A percentile compares a stretch with the other conserved stretches of the same genome.
phyloP scores from a whole-genome alignment of 495 filamentous ascomycete genomes.

The Penicillium lividum region DNA sequence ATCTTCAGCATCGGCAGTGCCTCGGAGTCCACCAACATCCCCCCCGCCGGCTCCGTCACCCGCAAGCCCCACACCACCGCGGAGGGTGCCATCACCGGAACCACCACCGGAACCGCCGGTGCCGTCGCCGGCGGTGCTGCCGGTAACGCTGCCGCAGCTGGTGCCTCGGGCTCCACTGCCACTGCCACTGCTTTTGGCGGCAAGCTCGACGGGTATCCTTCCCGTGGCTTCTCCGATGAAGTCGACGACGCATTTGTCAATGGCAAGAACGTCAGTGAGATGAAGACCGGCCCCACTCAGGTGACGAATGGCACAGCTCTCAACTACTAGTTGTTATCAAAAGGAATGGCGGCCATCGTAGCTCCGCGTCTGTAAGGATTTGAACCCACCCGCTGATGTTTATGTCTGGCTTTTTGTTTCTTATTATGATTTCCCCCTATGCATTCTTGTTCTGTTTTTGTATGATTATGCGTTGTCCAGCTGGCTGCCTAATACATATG shows the following conservation, averaged over 20 bases:
- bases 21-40: slow-evolving; percentile 67
- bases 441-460: slow-evolving; percentile 15
- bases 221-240: slow-evolving; percentile 54
- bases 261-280: slow-evolving; percentile 23
- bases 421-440: slow-evolving; percentile 32
- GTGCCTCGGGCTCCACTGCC: slow-evolving; percentile 10
- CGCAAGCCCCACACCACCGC: slow-evolving; percentile 62
- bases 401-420: slow-evolving; percentile 11
- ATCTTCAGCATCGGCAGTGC: slow-evolving; percentile 90
- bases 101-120: slow-evolving; percentile 10
- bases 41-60: slow-evolving; percentile 58
- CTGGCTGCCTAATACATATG: slow-evolving; percentile 34
- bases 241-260: slow-evolving; percentile 54
- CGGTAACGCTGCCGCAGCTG: slow-evolving; percentile 12
- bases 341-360: background rate
- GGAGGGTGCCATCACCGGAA: slow-evolving; percentile 18
- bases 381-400: background rate
- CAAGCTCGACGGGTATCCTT: slow-evolving; percentile 23
- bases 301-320: slow-evolving; percentile 12
- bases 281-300: slow-evolving; percentile 18
- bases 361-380: background rate
- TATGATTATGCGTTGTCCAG: slow-evolving; percentile 25
- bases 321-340: background rate
- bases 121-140: slow-evolving; percentile 13
- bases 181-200: slow-evolving; percentile 22